Base-by-base conservation (phyloP, 352 stramenopile species). In the Pythium coloratum region DNA sequence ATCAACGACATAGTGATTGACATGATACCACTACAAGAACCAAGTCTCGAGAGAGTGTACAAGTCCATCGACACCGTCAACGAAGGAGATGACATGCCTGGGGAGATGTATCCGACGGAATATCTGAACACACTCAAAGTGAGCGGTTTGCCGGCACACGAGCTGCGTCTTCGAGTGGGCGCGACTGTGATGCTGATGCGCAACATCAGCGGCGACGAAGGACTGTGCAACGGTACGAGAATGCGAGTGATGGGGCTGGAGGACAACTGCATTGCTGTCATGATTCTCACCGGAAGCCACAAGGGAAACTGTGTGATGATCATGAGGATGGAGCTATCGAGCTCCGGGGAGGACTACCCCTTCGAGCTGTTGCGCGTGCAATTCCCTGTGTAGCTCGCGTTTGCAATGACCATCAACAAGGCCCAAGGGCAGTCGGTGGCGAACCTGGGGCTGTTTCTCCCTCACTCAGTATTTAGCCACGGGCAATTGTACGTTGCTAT, bases 351-450 rank as follows among this genome's bases (percentile, higher is more conserved):
- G 13, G 24, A 59, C 16, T 44, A 38, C 10, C 30, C 26, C 3
- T 59, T 59, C 24, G 2, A 59, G 33, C 53, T 59, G 6, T 28
- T 7, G n/a, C 10, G 53, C 7, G 9, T 14, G 14, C 55, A 62
- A 18, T 62, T 62, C 55, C 55, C 34, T 13, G 34, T 62, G 6
- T 3, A 62, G 55, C 33, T 62, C n/a, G 55, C 55, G 6, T 62
- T 51, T 24, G 34, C 55, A 6, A 62, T 62, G 36, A 62, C 55
- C 16, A 62, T 62, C 38, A 49, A 62, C 55, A 62, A 62, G 38
- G 34, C 55, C 7, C 55, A 62, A 51, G 55, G 55, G 30, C 36
- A 62, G 13, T 51, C 55, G 7, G 20, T 62, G 5, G 6, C 8
- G 3, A 30, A 51, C 5, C 14, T 62, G 9, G 55, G 55, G 6